Evolutionary conservation across 139 green algal genomes (phyloP).

Genomic region (Chlorella sp.): DNA sequence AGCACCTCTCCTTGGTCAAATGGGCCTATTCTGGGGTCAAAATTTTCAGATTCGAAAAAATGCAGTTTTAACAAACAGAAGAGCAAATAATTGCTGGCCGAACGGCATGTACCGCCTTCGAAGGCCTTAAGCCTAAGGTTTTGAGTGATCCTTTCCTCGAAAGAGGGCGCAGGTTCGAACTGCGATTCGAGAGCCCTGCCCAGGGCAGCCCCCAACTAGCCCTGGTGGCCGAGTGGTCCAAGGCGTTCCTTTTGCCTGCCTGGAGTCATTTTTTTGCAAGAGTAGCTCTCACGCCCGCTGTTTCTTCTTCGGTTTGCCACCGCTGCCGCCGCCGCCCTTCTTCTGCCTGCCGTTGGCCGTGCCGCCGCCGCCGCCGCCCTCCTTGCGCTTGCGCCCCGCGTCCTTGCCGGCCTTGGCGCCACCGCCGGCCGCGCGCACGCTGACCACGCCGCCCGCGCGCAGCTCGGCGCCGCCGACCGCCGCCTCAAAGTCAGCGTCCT

Average conservation of each 20-base stretch:
- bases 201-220: too few relatives aligned
- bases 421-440: slow-evolving; percentile 18
- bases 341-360: slow-evolving; percentile 11
- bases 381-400: background rate
- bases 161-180: slow-evolving; percentile 7
- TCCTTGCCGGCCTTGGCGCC: background rate
- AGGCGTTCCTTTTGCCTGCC: too few relatives aligned
- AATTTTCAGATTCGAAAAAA: too few relatives aligned
- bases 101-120: too few relatives aligned
- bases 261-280: too few relatives aligned
- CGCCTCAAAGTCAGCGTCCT: slow-evolving; percentile 59
- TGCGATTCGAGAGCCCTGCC: too few relatives aligned
- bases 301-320: slow-evolving; percentile 14
- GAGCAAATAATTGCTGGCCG: too few relatives aligned
- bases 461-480: slow-evolving; percentile 44
- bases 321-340: background rate
- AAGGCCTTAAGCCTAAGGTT: too few relatives aligned
- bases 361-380: slow-evolving; percentile 14
- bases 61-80: too few relatives aligned
- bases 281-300: slow-evolving; percentile 2
- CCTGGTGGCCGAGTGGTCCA: too few relatives aligned
- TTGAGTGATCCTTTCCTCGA: too few relatives aligned
- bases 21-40: background rate
- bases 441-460: slow-evolving; percentile 35
- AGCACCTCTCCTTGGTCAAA: too few relatives aligned